A percentile compares a stretch with the other conserved stretches of the same genome.
Evolutionary conservation across 1,139 yeast species (phyloP).

Genomic region (Geotrichum restrictum): DNA sequence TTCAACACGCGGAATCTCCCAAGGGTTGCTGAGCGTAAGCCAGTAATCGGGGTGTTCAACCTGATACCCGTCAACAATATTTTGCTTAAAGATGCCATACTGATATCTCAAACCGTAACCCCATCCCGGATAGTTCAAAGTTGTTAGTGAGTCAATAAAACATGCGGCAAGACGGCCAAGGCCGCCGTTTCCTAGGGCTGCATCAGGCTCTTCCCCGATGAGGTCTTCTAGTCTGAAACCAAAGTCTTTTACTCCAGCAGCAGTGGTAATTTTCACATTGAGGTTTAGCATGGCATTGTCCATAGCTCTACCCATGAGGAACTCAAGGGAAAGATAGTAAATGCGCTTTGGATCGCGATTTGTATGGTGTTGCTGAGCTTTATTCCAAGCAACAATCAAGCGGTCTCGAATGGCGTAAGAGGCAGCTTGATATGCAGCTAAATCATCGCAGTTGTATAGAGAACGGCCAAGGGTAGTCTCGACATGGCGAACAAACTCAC

Average conservation of each 20-base stretch:
- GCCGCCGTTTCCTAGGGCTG: conserved; percentile 94
- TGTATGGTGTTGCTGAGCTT: conserved; percentile 87
- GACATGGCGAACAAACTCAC: conserved; percentile 73
- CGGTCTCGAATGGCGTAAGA: conserved; percentile 75
- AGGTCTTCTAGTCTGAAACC: conserved; percentile 88
- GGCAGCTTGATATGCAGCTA: conserved; percentile 91
- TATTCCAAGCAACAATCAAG: conserved; percentile 82
- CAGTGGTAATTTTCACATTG: conserved; percentile 52
- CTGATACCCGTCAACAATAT: conserved; percentile 89
- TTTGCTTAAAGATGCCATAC: conserved; percentile 89
- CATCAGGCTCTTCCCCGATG: conserved; percentile 83
- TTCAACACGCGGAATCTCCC: conserved; percentile 87
- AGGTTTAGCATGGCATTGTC: conserved; percentile 89
- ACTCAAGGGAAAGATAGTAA: conserved; percentile 81
- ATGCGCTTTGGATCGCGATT: conserved; percentile 79
- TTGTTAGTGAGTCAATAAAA: conserved; percentile 81
- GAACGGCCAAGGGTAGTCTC: conserved; percentile 88
- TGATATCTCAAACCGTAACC: conserved; percentile 92
- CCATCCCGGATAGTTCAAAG: conserved; percentile 91
- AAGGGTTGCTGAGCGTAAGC: conserved; percentile 81
- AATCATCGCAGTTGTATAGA: conserved; percentile 82
- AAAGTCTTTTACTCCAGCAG: conserved; percentile 59
- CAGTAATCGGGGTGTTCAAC: conserved; percentile 93
- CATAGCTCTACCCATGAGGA: conserved; percentile 91
- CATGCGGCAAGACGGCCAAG: conserved; percentile 93